A percentile compares a stretch with the other conserved stretches of the same genome.
These are phyloP conservation scores for Monosporozyma solicola DNA, from an alignment of 805 yeast genomes.

Conservation along the genomic window DNA sequence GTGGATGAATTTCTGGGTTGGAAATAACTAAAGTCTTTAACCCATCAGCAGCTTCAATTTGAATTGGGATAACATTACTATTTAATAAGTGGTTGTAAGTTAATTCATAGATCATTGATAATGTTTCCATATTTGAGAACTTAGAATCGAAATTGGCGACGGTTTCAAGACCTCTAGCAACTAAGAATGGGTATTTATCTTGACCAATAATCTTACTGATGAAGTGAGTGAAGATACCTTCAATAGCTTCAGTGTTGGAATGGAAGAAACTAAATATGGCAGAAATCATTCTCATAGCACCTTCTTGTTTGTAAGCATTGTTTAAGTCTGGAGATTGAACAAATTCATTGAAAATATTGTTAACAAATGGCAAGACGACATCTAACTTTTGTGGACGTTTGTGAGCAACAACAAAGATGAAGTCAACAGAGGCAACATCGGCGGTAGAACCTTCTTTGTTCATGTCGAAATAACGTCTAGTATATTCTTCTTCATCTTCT, in stretches of 20 bases:
- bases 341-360: constrained; percentile 36
- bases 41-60: constrained; percentile 81
- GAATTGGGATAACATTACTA: constrained; percentile 58
- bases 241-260: constrained; percentile 42
- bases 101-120: constrained; percentile 34
- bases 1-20: constrained; percentile 53
- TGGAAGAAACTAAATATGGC: constrained; percentile 41
- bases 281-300: constrained; percentile 72
- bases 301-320: constrained; percentile 63
- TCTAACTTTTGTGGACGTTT: constrained; percentile 49
- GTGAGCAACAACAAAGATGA: constrained; percentile 52
- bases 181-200: constrained; percentile 49
- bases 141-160: constrained; percentile 33
- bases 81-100: constrained; percentile 33
- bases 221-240: constrained; percentile 48
- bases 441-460: constrained; percentile 58
- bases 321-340: constrained; percentile 27
- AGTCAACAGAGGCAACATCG: constrained; percentile 72
- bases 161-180: constrained; percentile 63
- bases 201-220: constrained; percentile 56
- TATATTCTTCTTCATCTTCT: constrained; percentile 75
- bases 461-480: constrained; percentile 61
- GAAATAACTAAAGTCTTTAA: constrained; percentile 70
- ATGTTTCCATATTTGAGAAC: constrained; percentile 31
- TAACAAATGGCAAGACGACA: constrained; percentile 47